Base-by-base conservation (phyloP, 1,284 basidiomycete genomes). In the Marasmius tenuissimus region DNA sequence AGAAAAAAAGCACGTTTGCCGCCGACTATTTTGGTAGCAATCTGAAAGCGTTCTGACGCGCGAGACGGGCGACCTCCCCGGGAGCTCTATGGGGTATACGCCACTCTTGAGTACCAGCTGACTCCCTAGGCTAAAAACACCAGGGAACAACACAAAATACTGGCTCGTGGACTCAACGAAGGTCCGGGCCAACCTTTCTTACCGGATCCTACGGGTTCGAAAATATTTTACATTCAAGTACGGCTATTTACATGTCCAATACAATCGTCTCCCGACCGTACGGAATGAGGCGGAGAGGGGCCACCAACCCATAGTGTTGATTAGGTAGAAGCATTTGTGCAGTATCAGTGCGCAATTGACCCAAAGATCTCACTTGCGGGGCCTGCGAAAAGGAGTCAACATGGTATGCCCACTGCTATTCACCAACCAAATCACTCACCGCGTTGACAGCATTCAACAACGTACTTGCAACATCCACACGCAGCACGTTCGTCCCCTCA, bases 371-470 rank as follows among this genome's bases (percentile, higher is more conserved):
- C 10, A 65, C 56, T 34, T 50, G 40, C 1, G 61, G 58, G 2
- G 60, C 63, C 65, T 66, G 33, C n/a, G 16, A 16, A 39, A 48
- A 18, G 57, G 60, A 37, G 42, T n/a, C 8, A 16, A 42, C 11
- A 16, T 12, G 10, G 9, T 55, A 20, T 22, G 34, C 12, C 34
- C 14, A 34, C 6, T 37, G n/a, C n/a, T n/a, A n/a, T n/a, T n/a
- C n/a, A n/a, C n/a, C n/a, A 27, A 27, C 27, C 27, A 27, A 27
- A 27, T n/a, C 34, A 50, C 64, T 38, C 33, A 67, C 66, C 38
- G 66, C 56, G 52, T 65, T 67, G 20, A 67, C n/a, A 4, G 60
- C 64, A 47, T 67, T 67, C 3, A 65, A 47, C 35, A 67, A 40
- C 7, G 66, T 65, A 53, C 64, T 65, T 11, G 64, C 66, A 1